Conservation (phyloP, 2,329 filamentous ascomycete species). For the Blumeria hordei region DNA sequence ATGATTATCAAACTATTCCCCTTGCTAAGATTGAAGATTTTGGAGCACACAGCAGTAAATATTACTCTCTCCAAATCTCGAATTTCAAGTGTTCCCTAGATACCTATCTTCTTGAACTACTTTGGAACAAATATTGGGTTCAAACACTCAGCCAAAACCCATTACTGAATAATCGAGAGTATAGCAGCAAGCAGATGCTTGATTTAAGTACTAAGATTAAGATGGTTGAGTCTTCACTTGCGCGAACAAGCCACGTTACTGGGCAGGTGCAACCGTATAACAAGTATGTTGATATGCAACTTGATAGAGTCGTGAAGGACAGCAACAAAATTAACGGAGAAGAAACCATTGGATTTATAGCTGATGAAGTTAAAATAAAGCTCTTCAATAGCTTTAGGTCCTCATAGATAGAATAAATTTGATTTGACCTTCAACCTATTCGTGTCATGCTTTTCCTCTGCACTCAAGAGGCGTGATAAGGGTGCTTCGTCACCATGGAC, state of each 20-base stretch:
- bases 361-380: conserved; percentile 24
- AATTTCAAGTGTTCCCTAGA: conserved; percentile 91
- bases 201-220: conserved; percentile 68
- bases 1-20: conserved; percentile 57
- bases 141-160: conserved; percentile 82
- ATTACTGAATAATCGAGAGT: conserved; percentile 78
- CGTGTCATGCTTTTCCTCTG: too few relatives aligned
- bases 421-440: too few relatives aligned
- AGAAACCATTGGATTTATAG: conserved; percentile 20
- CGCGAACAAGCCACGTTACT: conserved; percentile 14
- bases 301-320: conserved; percentile 29
- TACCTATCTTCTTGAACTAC: conserved; percentile 56
- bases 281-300: conserved; percentile 20
- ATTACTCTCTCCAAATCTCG: conserved; percentile 77
- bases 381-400: conserved; percentile 19
- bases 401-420: too few relatives aligned
- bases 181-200: conserved; percentile 72
- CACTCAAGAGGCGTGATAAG: too few relatives aligned
- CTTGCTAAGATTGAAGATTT: conserved; percentile 91
- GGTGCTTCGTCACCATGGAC: too few relatives aligned
- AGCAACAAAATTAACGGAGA: conserved; percentile 32
- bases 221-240: conserved; percentile 26
- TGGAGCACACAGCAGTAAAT: conserved; percentile 70
- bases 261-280: conserved; percentile 1
- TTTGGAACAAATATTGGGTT: conserved; percentile 99